phyloP scores from a whole-genome alignment of 2,329 filamentous ascomycete genomes.

The Alternaria atra region DNA sequence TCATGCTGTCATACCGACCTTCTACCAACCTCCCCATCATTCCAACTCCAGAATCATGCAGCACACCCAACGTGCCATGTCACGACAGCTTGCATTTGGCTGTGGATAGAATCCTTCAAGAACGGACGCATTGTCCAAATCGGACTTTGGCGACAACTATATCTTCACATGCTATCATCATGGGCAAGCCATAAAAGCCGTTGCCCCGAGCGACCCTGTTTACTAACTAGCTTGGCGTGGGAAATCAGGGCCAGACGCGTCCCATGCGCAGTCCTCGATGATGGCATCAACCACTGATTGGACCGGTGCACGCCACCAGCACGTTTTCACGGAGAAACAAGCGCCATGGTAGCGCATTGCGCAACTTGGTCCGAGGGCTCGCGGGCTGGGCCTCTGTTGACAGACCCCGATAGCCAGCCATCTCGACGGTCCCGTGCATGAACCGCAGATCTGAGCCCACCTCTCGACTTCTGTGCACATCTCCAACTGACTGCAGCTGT shows the following conservation, averaged over 20 bases:
- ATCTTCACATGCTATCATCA: constrained; percentile 5
- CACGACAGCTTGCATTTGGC: background rate
- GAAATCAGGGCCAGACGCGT: constrained; percentile 5
- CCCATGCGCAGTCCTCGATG: background rate
- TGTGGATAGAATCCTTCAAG: background rate
- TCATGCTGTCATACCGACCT: constrained; percentile 4
- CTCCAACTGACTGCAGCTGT: constrained; percentile 6
- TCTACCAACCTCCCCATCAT: background rate
- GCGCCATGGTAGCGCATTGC: constrained; percentile 27
- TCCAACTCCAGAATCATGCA: background rate
- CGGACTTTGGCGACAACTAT: background rate
- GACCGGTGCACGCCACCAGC: constrained; percentile 7
- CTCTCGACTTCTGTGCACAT: constrained; percentile 17
- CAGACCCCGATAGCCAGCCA: constrained; percentile 42
- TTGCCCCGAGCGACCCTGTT: constrained; percentile 20
- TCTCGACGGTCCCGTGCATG: constrained; percentile 40
- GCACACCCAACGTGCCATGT: background rate
- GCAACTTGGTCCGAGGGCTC: constrained; percentile 28
- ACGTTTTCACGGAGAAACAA: constrained; percentile 21
- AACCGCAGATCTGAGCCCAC: constrained; percentile 43
- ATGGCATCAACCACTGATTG: constrained; percentile 14
- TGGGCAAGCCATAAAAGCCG: background rate
- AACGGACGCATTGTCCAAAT: background rate
- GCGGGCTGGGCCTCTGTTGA: constrained; percentile 46
- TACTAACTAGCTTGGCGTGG: constrained; percentile 3